phyloP scores from a whole-genome alignment of 768 basidiomycete species.

The Trametes gibbosa region DNA sequence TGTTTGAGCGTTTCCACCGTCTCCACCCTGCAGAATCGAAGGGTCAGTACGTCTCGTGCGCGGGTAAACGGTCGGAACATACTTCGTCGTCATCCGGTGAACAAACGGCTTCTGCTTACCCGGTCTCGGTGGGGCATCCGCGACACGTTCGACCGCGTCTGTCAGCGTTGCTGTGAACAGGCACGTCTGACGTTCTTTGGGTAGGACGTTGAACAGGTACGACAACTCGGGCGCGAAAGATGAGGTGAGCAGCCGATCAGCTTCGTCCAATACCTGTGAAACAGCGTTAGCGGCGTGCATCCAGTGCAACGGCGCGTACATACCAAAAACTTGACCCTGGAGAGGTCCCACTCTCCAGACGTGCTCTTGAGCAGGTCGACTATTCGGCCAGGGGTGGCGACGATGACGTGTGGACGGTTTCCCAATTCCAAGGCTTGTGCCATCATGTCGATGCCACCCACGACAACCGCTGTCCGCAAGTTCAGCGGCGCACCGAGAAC shows the following conservation, averaged over 20 bases:
- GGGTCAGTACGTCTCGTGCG: too few relatives aligned
- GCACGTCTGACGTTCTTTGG: conserved; percentile 89
- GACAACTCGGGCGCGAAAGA: conserved; percentile 87
- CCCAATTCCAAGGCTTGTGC: conserved; percentile 84
- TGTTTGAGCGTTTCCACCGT: conserved; percentile 90
- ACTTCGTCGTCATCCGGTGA: conserved; percentile 75
- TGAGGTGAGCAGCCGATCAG: conserved; percentile 85
- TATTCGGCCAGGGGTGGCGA: conserved; percentile 94
- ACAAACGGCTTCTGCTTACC: conserved; percentile 90
- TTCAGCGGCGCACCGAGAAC: conserved; percentile 84
- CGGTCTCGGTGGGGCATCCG: conserved; percentile 63
- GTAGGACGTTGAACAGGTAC: conserved; percentile 72
- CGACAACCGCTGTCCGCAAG: conserved; percentile 81
- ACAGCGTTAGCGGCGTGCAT: background rate
- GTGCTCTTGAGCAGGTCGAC: conserved; percentile 85
- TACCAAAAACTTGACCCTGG: conserved; percentile 82
- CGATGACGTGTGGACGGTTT: conserved; percentile 85
- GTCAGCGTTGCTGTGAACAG: conserved; percentile 96
- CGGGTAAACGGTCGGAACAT: conserved; percentile 31
- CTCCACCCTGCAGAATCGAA: conserved; percentile 59
- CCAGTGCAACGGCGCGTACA: conserved; percentile 17
- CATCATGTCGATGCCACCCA: conserved; percentile 99
- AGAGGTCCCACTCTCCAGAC: conserved; percentile 78
- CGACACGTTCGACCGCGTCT: conserved; percentile 76
- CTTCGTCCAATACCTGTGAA: conserved; percentile 88